Evolutionary conservation across 306 rosid species (phyloP), one percentile per base, ranked within the genome.

Genomic region (Hippophae tibetana): DNA sequence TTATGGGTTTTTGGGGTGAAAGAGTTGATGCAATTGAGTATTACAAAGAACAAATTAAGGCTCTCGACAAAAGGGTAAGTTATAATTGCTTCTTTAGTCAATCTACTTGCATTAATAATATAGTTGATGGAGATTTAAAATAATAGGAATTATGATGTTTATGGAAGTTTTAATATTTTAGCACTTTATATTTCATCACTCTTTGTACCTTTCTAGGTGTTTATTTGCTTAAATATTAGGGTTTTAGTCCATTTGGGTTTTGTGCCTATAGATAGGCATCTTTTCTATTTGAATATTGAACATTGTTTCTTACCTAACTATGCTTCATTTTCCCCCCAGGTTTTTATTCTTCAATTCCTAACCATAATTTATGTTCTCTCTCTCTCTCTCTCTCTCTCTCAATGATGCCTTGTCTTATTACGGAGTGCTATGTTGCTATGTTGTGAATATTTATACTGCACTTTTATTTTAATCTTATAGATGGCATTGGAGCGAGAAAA

Each of bases 11-110:
- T 26, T 83, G 76, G 7, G 95, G 99, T 64, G 45, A 56, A 68
- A 75, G 69, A 67, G 82, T 88, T 64, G 99, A 88, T 76, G 80
- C 96, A 55, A 80, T 92, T 5, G 96, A 92, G 70, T 86, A 80
- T 72, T 86, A 88, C 93, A 81, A 70, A 52, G 74, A 72, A 40
- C 73, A 69, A 72, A 60, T 92, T 58, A 78, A 69, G 82, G 82
- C 78, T n/a, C 74, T 88, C 58, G 93, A 92, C 53, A 79, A 70
- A 64, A 42, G 60, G 58, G 99, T 88, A 82, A 76, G 86, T 64
- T 58, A 51, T 59, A 14, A 14, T 41, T 58, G 8, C 56, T 76
- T 57, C 54, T 58, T 73, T 49, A 18, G 42, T 52, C 6, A 42
- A 60, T 71, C 61, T 64, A 9, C 43, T 63, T 47, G 40, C 7